Base-by-base conservation (phyloP, 192 early-diverging fungal genomes). In the Mortierella hygrophila region DNA sequence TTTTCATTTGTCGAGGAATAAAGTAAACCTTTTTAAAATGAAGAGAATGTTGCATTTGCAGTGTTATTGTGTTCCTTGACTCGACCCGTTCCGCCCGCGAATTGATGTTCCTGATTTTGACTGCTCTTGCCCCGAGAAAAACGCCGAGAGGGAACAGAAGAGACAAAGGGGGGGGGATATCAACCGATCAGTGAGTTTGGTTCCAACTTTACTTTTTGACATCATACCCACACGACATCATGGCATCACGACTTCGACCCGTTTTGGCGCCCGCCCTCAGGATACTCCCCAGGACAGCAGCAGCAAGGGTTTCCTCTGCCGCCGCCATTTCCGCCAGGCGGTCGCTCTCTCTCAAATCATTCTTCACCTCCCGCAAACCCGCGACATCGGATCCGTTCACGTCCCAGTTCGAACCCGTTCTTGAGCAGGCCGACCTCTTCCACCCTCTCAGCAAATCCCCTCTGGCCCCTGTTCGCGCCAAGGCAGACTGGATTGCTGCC, bases 371-470 rank as follows among this genome's bases (percentile, higher is more conserved):
- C 4, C 79, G 84, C 52, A 81, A 81, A 42, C 79, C 79, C 44
- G 79, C 49, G 42, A 55, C n/a, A 32, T 42, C 72, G 11, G 84
- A 86, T 76, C 35, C 73, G 26, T 86, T 86, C 75, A 86, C 84
- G 5, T 79, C 77, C 8, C 78, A 81, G 65, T 86, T 86, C 21
- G 88, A 90, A 44, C 82, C 86, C 1, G 77, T 92, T 3, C 72
- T 92, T 15, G 79, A 81, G 13, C 89, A 88, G 74, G 89, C 92
- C 74, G 90, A 94, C 74, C 85, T 96, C 46, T 96, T 96, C 74
- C 94, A 96, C 69, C 90, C 90, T 32, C 88, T 96, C 11, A 92
- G 93, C 41, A 85, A 92, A 89, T 95, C 94, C 32, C 94, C 94
- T 42, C 89, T 95, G 70, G 88, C 89, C 26, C 92, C 93, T 73